Base-by-base conservation (phyloP, 2,329 filamentous ascomycete species). In the Alternaria viburni region DNA sequence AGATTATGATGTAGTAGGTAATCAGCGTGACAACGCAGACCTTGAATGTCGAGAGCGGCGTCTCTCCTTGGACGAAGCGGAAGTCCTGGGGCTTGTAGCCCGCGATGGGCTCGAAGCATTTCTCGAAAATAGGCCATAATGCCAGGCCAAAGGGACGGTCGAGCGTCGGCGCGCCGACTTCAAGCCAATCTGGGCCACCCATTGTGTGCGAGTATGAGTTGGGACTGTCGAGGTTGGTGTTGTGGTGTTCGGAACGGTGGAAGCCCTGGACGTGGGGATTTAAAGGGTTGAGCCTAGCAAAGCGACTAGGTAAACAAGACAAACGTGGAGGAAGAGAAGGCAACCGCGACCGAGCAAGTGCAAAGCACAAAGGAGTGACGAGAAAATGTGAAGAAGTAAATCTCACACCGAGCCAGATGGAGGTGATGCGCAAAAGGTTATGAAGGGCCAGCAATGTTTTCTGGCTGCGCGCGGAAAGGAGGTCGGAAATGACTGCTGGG, bases 121-220 rank as follows among this genome's bases (percentile, higher is more conserved):
- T 93, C 84, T 91, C 91, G 87, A 98, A 98, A 82, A 96, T 89
- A 74, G 95, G 93, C 96, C 96, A 98, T 81, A 97, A 84, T 68
- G 92, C 86, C 72, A 98, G 85, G 80, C 95, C 96, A 77, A 98
- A 98, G 32, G 95, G 95, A 69, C 92, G 89, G 80, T 97, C 94
- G 81, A 98, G 86, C 66, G 93, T 93, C 60, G 95, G 95, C 71
- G 89, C 79, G 79, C 84, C 84, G 71, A 78, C 72, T 65, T 83
- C 74, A 63, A 85, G 80, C 82, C 81, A 92, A 86, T 79, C 83
- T 67, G 79, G 82, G 68, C 74, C 82, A 63, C 82, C 82, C 84
- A 87, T 87, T 74, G 64, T 80, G 72, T 60, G 66, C 57, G 68
- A 65, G 66, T 51, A 21, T 23, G 28, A 17, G 41, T 66, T 25